Conservation (phyloP, 1,139 yeast species). For the Pichia sp. region DNA sequence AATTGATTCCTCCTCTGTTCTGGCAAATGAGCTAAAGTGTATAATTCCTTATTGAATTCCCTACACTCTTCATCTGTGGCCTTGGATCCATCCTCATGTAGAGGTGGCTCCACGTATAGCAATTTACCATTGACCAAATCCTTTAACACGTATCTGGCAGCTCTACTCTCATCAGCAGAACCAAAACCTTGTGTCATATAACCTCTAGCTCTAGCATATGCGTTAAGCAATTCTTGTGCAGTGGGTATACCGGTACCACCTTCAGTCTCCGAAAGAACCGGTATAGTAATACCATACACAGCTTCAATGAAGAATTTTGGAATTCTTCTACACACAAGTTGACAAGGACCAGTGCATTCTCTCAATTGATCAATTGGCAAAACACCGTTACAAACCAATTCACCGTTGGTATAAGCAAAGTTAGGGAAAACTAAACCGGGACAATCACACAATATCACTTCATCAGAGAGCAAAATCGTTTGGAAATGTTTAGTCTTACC, state of each 20-base stretch:
- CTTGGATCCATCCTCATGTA: slow-evolving; percentile 45
- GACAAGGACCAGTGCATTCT: slow-evolving; percentile 88
- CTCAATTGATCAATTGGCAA: slow-evolving; percentile 95
- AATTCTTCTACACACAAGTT: slow-evolving; percentile 77
- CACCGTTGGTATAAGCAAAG: slow-evolving; percentile 95
- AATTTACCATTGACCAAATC: slow-evolving; percentile 94
- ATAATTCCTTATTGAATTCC: slow-evolving; percentile 68
- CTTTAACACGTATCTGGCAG: slow-evolving; percentile 85
- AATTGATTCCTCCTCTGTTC: slow-evolving; percentile 77
- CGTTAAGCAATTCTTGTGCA: slow-evolving; percentile 79
- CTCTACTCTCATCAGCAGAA: slow-evolving; percentile 94
- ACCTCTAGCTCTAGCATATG: slow-evolving; percentile 96
- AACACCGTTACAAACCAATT: slow-evolving; percentile 95
- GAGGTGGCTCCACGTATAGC: slow-evolving; percentile 84
- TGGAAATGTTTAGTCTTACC: slow-evolving; percentile 99
- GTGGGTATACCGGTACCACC: slow-evolving; percentile 90
- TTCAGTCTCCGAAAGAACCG: slow-evolving; percentile 64
- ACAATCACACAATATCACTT: slow-evolving; percentile 91
- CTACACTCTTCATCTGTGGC: slow-evolving; percentile 44
- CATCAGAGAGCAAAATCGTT: slow-evolving; percentile 78
- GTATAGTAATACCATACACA: slow-evolving; percentile 86
- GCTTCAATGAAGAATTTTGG: slow-evolving; percentile 90
- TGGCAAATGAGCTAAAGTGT: slow-evolving; percentile 57
- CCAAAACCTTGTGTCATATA: slow-evolving; percentile 97
- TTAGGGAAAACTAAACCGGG: slow-evolving; percentile 99